Base-by-base conservation (phyloP, 1,139 yeast genomes). In the Scheffersomyces insectosa region DNA sequence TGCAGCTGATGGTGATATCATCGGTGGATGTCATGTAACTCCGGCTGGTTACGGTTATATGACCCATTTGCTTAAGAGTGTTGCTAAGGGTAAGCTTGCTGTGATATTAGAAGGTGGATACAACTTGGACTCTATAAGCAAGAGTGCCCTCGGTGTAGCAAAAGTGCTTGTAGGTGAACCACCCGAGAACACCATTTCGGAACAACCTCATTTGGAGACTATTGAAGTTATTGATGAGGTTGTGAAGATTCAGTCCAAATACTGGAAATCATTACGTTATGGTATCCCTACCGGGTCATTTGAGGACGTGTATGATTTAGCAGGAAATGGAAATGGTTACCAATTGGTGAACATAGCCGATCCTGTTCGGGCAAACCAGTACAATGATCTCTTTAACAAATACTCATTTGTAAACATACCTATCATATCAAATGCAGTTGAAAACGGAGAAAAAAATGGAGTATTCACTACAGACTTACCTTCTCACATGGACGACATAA, bases 1-100 rank as follows among this genome's bases (percentile, higher is more conserved):
- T 68, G 99, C 99, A 20, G 99, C 99, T 0, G 97, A 88, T 55
- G 99, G 98, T 42, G 99, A 95, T 66, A 85, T 89, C 44, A 88
- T 95, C 52, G 99, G 99, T n/a, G 96, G 95, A 33, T 93, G 97
- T 63, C 95, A 88, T 62, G 96, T 95, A 3, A 80, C 97, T 0
- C 99, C 99, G 2, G 86, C 90, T 36, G 97, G 97, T 13, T 95
- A 93, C 62, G 97, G 97, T 6, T 91, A 89, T 51, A 89, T 95
- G 97, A 88, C 98, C 2, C 96, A 90, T 58, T 77, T 85, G 84
- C 72, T 95, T 52, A 91, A 90, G 65, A 82, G 88, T 32, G 70
- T 95, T 39, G 97, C 97, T 2, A 80, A 80, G 54, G 99, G 99
- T 2, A 88, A 88, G 54, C 59, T 93, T 39, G 89, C 95, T 35